Base-by-base conservation (phyloP, 108 stramenopile species). In the Mayamaea pseudoterrestris region DNA sequence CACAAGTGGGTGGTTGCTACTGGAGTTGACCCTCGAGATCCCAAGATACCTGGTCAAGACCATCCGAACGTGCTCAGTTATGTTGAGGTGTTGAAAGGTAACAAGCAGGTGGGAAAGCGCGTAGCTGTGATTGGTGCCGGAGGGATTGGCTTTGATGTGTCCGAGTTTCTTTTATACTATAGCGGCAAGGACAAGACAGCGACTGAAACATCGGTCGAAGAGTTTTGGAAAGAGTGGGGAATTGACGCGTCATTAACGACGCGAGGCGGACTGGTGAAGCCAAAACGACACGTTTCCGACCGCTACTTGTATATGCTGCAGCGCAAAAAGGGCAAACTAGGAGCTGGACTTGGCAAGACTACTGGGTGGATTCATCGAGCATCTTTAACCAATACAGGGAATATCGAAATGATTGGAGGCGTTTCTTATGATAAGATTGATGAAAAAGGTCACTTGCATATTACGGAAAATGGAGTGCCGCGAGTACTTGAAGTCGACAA, bases 291-390 rank as follows among this genome's bases (percentile, higher is more conserved):
- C 32, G 26, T 22, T 29, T 63, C 84, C 20, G 41, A 66, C 16
- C 72, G 93, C 41, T 42, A 91, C 58, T 63, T 94, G 36, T 54
- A 66, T 57, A 63, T 96, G 55, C 66, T 95, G 68, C 97, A 98
- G 53, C 82, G 97, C 41, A 96, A 96, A 58, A 76, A 74, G 47
- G 84, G 87, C 56, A 84, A 85, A 53, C 61, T 96, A 22, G 97
- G 95, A 22, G 80, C 73, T 14, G 72, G 74, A 0, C 73, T 98
- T 11, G 94, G 94, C 25, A 84, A 78, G 51, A 98, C 97, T 2
- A 96, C 97, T 5, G 97, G 97, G 11, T 98, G 97, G 97, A 95
- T 98, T 47, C 95, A 98, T 65, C 82, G 94, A 9, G 74, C 90
- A 2, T 75, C 84, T 14, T 73, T 98, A 40, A 71, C 67, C 21